These are phyloP conservation scores for Debaryomyces fabryi DNA, from an alignment of 1,139 yeast species.

Conservation along the genomic window DNA sequence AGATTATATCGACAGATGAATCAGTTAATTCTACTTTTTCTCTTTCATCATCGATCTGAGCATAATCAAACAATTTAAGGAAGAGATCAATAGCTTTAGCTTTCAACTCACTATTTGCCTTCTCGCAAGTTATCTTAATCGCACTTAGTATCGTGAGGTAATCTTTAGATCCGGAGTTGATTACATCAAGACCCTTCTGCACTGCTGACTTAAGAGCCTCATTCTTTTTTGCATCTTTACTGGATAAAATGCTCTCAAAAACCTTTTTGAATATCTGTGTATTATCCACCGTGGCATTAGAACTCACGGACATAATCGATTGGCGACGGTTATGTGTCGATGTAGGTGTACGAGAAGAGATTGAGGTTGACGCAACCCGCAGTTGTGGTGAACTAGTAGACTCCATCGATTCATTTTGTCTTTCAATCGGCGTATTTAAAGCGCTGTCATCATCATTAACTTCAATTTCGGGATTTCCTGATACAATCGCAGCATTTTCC, in stretches of 20 bases:
- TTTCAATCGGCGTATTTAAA: neutral
- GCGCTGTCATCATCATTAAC: slow-evolving; percentile 4
- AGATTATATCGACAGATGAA: slow-evolving; percentile 81
- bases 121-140: slow-evolving; percentile 43
- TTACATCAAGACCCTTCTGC: slow-evolving; percentile 41
- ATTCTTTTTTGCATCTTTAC: slow-evolving; percentile 47
- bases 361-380: slow-evolving; percentile 6
- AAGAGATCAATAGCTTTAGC: slow-evolving; percentile 47
- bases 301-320: slow-evolving; percentile 26
- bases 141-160: slow-evolving; percentile 44
- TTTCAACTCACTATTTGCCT: slow-evolving; percentile 35
- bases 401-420: slow-evolving; percentile 1
- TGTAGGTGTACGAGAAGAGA: slow-evolving; percentile 4
- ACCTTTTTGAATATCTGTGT: slow-evolving; percentile 42
- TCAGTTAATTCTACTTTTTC: slow-evolving; percentile 67
- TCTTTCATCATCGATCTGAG: slow-evolving; percentile 39
- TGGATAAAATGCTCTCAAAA: slow-evolving; percentile 36
- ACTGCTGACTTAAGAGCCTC: slow-evolving; percentile 33
- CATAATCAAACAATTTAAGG: slow-evolving; percentile 49
- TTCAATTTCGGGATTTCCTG: slow-evolving; percentile 6
- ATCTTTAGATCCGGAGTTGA: slow-evolving; percentile 32
- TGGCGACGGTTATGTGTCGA: slow-evolving; percentile 20
- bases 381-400: slow-evolving; percentile 3
- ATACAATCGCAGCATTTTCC: neutral
- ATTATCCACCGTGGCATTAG: slow-evolving; percentile 38